Evolutionary conservation across 2,329 filamentous ascomycete species (phyloP), one percentile per base, ranked within the genome.

Genomic region (Kalmusia sp.): DNA sequence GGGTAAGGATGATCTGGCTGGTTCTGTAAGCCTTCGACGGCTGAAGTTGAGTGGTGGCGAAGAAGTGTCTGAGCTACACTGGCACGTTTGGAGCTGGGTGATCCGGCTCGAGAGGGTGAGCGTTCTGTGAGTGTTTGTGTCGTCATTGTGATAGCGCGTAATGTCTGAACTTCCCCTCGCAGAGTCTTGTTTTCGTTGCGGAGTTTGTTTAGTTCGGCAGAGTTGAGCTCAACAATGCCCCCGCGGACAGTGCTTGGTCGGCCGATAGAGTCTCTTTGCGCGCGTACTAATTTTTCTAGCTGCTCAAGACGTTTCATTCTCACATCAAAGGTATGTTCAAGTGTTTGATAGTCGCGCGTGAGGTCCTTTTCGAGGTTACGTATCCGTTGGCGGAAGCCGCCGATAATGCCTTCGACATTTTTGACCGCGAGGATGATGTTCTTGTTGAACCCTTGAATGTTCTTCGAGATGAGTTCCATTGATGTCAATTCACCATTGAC

Each of bases 351-450:
- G 68, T 98, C 93, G 58, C 92, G 91, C 78, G 88, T 89, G n/a
- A 98, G 78, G 55, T 96, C 91, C 43, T 90, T 87, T 73, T 99
- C 95, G n/a, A 97, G 87, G 6, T 82, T 80, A 66, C 91, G 90
- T 69, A 97, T 91, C 54, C 91, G 88, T 33, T 83, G 81, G 66
- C 91, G 89, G 79, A 96, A 96, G 7, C 86, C 85, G 15, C 84
- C 83, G 30, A 98, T 82, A 59, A 96, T 86, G 15, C 82, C 81
- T 78, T 98, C 95, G 50, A 98, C 87, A 2, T 87, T 91, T 79
- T 93, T 96, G 57, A 97, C 84, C 0, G 93, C 93, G 1, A 88
- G 85, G 37, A 97, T 77, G 22, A 99, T 82, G 71, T 97, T 98
- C 73, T 93, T 91, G 68, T 89, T 91, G 76, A 98, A 98, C 1